Percentiles rank a stretch among this genome's conserved stretches.
phyloP scores from a whole-genome alignment of 257 asterid genomes.

The Cruciata laevipes region DNA sequence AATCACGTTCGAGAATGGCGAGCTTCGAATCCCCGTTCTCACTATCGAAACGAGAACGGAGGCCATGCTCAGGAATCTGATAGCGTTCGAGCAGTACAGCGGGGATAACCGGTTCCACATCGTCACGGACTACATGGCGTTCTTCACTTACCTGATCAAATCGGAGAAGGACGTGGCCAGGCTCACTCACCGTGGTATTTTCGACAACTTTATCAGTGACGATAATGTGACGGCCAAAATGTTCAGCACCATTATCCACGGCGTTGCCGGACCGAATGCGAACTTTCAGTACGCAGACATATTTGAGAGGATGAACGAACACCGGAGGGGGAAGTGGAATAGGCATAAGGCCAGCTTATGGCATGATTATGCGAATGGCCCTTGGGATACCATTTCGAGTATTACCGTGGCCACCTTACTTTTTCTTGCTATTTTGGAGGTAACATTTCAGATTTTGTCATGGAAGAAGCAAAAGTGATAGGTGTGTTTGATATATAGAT shows the following conservation, averaged over 20 bases:
- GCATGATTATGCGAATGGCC: constrained; percentile 19
- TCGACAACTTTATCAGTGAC: neutral
- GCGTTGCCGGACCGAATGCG: neutral
- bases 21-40: constrained; percentile 8
- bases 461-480: neutral
- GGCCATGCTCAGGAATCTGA: constrained; percentile 10
- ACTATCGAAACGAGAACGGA: constrained; percentile 4
- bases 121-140: constrained; percentile 6
- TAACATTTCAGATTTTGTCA: neutral
- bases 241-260: constrained; percentile 8
- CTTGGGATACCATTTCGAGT: constrained; percentile 26
- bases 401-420: constrained; percentile 12
- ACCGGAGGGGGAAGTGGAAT: neutral
- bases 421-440: neutral
- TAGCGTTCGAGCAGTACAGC: constrained; percentile 18
- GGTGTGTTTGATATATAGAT: too few relatives aligned
- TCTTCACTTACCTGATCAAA: constrained; percentile 17
- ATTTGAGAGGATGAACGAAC: neutral
- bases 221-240: constrained; percentile 5
- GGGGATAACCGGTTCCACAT: neutral
- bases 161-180: constrained; percentile 12
- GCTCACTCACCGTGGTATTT: constrained; percentile 2
- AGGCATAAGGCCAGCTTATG: constrained; percentile 17
- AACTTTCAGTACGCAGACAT: neutral
- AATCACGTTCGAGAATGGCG: constrained; percentile 6